phyloP scores from a whole-genome alignment of 2,329 filamentous ascomycete species.

The Mycogone perniciosa region DNA sequence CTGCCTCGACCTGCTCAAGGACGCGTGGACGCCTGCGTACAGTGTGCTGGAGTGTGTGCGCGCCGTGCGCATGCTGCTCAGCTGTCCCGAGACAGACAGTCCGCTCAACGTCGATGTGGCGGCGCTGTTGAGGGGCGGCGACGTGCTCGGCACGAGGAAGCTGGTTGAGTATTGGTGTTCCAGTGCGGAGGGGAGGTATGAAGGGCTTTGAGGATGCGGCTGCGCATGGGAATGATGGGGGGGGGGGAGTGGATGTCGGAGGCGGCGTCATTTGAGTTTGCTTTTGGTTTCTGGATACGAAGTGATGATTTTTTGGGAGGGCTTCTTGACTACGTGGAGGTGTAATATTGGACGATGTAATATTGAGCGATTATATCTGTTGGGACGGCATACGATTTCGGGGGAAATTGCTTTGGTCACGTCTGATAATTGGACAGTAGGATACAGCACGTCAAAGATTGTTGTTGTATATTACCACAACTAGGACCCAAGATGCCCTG shows the following conservation, averaged over 20 bases:
- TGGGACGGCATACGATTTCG: not conserved
- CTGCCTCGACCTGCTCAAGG: constrained; percentile 78
- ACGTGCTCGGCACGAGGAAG: constrained; percentile 59
- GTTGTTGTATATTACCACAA: not conserved
- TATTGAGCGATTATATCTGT: too few relatives aligned
- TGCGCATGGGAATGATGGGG: not conserved
- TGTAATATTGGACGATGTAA: too few relatives aligned
- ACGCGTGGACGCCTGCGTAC: constrained; percentile 80
- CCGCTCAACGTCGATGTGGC: constrained; percentile 77
- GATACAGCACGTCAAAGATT: not conserved
- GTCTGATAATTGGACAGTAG: too few relatives aligned
- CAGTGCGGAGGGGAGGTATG: constrained; percentile 30
- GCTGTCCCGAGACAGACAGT: constrained; percentile 62
- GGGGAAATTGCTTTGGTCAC: not conserved
- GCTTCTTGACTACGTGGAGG: too few relatives aligned
- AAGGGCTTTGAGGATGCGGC: constrained; percentile 24
- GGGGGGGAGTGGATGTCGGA: not conserved
- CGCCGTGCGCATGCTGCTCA: constrained; percentile 60
- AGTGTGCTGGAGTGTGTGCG: constrained; percentile 70
- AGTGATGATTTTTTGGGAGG: too few relatives aligned
- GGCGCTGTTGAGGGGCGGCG: constrained; percentile 60
- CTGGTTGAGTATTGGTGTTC: constrained; percentile 66
- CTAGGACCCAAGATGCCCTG: not conserved
- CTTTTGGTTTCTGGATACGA: not conserved
- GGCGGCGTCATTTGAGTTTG: not conserved